phyloP scores from a whole-genome alignment of 2,329 filamentous ascomycete species.

The Periconia sp. region DNA sequence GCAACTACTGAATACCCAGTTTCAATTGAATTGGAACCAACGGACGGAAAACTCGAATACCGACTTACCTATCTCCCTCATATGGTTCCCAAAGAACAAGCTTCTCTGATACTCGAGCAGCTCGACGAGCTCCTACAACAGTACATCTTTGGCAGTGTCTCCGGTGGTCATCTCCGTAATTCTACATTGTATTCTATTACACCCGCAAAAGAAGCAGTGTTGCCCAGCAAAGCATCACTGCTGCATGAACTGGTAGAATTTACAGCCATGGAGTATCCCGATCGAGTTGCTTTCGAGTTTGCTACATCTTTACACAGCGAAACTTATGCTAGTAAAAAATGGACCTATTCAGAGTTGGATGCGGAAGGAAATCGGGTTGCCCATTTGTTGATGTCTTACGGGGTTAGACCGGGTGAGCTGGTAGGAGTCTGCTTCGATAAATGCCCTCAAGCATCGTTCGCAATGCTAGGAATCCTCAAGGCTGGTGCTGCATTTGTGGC shows the following conservation, averaged over 20 bases:
- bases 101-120: constrained; percentile 66
- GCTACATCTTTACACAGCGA: constrained; percentile 57
- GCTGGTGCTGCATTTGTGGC: constrained; percentile 80
- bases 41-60: constrained; percentile 55
- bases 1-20: constrained; percentile 75
- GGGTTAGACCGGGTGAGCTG: constrained; percentile 59
- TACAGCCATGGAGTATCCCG: constrained; percentile 58
- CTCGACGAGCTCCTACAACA: constrained; percentile 68
- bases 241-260: constrained; percentile 79
- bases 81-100: constrained; percentile 69
- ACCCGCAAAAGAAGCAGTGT: constrained; percentile 59
- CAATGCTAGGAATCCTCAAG: constrained; percentile 80
- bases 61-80: constrained; percentile 67
- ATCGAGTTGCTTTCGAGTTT: constrained; percentile 74
- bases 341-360: constrained; percentile 77
- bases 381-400: constrained; percentile 58
- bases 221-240: constrained; percentile 62
- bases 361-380: constrained; percentile 72
- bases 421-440: constrained; percentile 83
- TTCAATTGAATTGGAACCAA: constrained; percentile 76
- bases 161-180: constrained; percentile 44
- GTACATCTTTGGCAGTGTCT: constrained; percentile 53
- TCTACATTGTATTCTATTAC: constrained; percentile 63
- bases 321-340: constrained; percentile 54
- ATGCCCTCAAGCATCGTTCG: constrained; percentile 79